Evolutionary conservation across 148 eudicot species (phyloP).

Genomic region (Vaccinium myrtillus): DNA sequence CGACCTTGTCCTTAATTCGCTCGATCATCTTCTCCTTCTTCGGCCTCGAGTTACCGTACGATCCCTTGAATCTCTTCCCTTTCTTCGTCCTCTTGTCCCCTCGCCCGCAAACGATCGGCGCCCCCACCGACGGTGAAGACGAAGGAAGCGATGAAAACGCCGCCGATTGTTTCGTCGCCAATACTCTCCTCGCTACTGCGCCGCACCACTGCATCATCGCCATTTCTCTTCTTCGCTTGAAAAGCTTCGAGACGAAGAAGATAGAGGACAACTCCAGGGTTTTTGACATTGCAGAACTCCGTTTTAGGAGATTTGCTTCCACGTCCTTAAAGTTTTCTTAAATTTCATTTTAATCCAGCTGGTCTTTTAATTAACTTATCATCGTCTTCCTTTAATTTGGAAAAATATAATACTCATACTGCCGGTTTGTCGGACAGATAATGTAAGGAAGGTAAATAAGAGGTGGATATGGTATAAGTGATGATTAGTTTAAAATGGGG

Average conservation of each 20-base stretch:
- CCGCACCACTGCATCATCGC: slow-evolving; percentile 54
- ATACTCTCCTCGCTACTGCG: slow-evolving; percentile 38
- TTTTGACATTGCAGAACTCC: background rate
- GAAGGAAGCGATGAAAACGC: slow-evolving; percentile 23
- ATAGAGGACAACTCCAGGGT: background rate
- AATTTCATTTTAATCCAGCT: too few species aligned
- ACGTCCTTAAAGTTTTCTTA: background rate
- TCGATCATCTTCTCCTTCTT: slow-evolving; percentile 73
- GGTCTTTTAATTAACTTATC: too few species aligned
- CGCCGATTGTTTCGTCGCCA: slow-evolving; percentile 28
- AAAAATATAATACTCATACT: too few species aligned
- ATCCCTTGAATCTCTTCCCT: slow-evolving; percentile 94
- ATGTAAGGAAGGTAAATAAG: too few species aligned
- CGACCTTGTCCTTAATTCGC: slow-evolving; percentile 77
- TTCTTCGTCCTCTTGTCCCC: slow-evolving; percentile 93
- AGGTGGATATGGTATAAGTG: too few species aligned
- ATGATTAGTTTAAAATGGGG: too few species aligned
- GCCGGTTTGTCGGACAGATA: too few species aligned
- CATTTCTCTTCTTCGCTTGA: slow-evolving; percentile 26
- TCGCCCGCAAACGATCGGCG: slow-evolving; percentile 68
- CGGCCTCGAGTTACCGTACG: slow-evolving; percentile 79
- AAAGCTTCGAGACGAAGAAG: background rate
- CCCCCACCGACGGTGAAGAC: slow-evolving; percentile 24
- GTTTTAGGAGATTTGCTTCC: background rate
- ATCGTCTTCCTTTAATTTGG: too few species aligned